These are phyloP conservation scores for Primulina huaijiensis DNA, from an alignment of 257 asterid species.

Conservation along the genomic window DNA sequence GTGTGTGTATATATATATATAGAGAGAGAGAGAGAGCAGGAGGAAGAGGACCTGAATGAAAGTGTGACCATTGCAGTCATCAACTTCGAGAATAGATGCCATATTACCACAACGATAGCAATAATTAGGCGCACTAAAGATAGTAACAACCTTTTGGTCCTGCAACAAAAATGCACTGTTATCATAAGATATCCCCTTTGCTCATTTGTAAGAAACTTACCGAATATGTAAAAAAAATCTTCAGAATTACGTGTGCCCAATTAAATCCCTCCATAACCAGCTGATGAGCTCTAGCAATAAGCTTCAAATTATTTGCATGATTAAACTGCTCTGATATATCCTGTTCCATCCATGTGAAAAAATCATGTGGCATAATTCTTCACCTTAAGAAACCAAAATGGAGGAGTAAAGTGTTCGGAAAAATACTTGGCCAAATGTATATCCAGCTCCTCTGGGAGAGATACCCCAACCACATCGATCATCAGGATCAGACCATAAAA, in stretches of 20 bases:
- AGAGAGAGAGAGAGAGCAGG: no score
- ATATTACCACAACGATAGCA: conserved; percentile 66
- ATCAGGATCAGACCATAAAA: conserved; percentile 86
- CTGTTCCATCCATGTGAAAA: conserved; percentile 38
- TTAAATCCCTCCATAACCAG: conserved; percentile 88
- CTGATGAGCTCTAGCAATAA: conserved; percentile 86
- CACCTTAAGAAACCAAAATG: not conserved
- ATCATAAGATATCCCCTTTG: no score
- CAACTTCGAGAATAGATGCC: conserved; percentile 85
- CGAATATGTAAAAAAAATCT: no score
- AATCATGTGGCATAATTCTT: conserved; percentile 5
- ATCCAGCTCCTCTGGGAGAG: conserved; percentile 90
- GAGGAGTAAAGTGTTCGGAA: conserved; percentile 7
- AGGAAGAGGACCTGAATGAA: conserved; percentile 47
- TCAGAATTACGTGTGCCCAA: conserved; percentile 68
- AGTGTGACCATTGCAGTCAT: conserved; percentile 62
- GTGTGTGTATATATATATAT: no score
- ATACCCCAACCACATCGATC: conserved; percentile 90
- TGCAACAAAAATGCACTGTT: conserved; percentile 16
- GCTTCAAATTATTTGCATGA: conserved; percentile 68
- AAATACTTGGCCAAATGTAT: conserved; percentile 77
- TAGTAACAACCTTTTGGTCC: conserved; percentile 86
- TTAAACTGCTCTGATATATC: conserved; percentile 85
- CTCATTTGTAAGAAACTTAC: no score
- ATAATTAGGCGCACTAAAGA: conserved; percentile 69